phyloP scores from a whole-genome alignment of 139 green algal genomes.

The Parachlorella kessleri region DNA sequence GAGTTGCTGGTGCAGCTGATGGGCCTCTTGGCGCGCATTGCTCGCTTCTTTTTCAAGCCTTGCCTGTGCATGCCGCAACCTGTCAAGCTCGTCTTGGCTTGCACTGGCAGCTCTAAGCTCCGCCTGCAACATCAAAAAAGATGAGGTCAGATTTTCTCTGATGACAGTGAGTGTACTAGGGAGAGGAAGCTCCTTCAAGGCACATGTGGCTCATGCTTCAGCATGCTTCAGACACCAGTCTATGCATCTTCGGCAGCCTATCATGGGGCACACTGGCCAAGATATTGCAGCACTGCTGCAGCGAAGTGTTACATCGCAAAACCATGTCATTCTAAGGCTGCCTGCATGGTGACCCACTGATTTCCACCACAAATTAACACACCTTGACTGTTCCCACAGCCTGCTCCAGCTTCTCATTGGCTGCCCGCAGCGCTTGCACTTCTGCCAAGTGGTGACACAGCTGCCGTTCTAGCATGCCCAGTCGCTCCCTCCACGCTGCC shows the following conservation, averaged over 20 bases:
- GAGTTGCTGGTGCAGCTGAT: neutral
- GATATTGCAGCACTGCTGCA: neutral
- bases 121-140: no score
- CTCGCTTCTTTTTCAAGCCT: neutral
- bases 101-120: neutral
- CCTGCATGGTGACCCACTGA: neutral
- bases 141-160: no score
- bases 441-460: conserved; percentile 12
- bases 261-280: neutral
- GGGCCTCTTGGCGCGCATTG: no score
- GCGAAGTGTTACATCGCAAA: no score
- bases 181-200: no score
- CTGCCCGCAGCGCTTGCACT: conserved; percentile 22
- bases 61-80: neutral
- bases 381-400: conserved; percentile 7
- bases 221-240: conserved; percentile 48
- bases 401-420: conserved; percentile 25
- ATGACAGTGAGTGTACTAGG: no score
- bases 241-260: conserved; percentile 44
- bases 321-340: neutral
- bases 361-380: neutral
- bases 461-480: conserved; percentile 7
- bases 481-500: conserved; percentile 6
- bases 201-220: no score
- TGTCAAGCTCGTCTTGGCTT: neutral